phyloP scores from a whole-genome alignment of 2,329 filamentous ascomycete genomes.

The Amauroascus verrucosus region DNA sequence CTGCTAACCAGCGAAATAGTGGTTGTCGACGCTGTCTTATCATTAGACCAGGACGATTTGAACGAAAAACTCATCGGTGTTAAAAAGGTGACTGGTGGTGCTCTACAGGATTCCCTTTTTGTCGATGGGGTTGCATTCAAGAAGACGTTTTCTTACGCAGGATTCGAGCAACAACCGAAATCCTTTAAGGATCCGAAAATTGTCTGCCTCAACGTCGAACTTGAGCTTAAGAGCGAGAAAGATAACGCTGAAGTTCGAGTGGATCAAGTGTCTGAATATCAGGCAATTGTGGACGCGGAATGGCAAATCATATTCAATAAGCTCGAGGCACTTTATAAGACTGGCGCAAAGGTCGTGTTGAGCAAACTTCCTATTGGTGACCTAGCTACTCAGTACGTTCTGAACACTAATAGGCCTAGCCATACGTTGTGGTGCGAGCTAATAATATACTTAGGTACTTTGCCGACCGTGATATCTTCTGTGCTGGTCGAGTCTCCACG shows the following conservation, averaged over 20 bases:
- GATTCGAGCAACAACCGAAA: slow-evolving; percentile 98
- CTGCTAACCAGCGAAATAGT: slow-evolving; percentile 45
- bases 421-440: background rate
- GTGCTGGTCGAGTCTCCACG: slow-evolving; percentile 78
- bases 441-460: slow-evolving; percentile 51
- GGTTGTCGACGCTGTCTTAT: slow-evolving; percentile 94
- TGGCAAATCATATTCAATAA: slow-evolving; percentile 99
- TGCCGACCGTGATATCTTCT: slow-evolving; percentile 96
- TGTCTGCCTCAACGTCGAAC: slow-evolving; percentile 91
- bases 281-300: slow-evolving; percentile 97
- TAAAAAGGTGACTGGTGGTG: slow-evolving; percentile 96
- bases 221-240: slow-evolving; percentile 97
- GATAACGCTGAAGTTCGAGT: slow-evolving; percentile 98
- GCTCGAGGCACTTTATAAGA: slow-evolving; percentile 87
- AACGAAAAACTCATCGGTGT: slow-evolving; percentile 97
- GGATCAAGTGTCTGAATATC: slow-evolving; percentile 97
- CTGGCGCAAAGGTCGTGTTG: slow-evolving; percentile 91
- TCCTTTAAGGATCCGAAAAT: slow-evolving; percentile 90
- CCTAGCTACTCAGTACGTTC: slow-evolving; percentile 69
- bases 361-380: slow-evolving; percentile 97
- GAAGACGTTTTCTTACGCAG: slow-evolving; percentile 98
- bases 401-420: background rate
- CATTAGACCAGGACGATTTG: slow-evolving; percentile 89
- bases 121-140: slow-evolving; percentile 98
- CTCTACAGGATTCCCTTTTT: slow-evolving; percentile 89